A percentile compares a stretch with the other conserved stretches of the same genome.
phyloP scores from a whole-genome alignment of 2,329 filamentous ascomycete species.

The Aspergillus costaricaensis region DNA sequence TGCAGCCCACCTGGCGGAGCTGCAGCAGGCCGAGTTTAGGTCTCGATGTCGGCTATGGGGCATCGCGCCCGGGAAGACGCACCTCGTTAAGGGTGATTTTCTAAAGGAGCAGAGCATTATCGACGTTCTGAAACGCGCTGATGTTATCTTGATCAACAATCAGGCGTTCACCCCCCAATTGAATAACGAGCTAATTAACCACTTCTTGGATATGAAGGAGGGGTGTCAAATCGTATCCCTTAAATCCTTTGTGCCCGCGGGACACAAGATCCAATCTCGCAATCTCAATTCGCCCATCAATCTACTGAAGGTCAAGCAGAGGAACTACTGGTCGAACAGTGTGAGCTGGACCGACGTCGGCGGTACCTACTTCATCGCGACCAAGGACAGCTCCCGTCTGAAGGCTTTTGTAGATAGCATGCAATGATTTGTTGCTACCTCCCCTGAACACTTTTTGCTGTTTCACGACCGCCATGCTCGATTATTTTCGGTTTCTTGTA shows the following conservation, averaged over 20 bases:
- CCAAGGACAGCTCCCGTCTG: constrained; percentile 64
- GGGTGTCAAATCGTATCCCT: constrained; percentile 89
- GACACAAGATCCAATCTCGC: constrained; percentile 70
- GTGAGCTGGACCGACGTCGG: constrained; percentile 90
- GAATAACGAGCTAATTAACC: constrained; percentile 80
- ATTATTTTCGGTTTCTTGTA: constrained; percentile 3
- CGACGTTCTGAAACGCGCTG: constrained; percentile 74
- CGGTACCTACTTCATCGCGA: constrained; percentile 86
- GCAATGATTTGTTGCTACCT: constrained; percentile 21
- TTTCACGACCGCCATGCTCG: neutral
- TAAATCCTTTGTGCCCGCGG: constrained; percentile 83
- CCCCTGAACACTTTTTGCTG: neutral
- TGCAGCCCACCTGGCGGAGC: constrained; percentile 76
- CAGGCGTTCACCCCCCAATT: constrained; percentile 88
- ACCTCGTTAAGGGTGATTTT: constrained; percentile 82
- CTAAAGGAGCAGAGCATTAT: constrained; percentile 70
- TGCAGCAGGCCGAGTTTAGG: constrained; percentile 79
- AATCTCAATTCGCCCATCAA: constrained; percentile 81
- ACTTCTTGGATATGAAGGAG: constrained; percentile 90
- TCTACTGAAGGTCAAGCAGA: constrained; percentile 73
- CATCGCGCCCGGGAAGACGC: constrained; percentile 74
- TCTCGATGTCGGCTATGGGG: constrained; percentile 91
- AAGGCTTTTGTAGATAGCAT: constrained; percentile 50
- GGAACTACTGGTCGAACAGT: constrained; percentile 66
- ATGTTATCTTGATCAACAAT: constrained; percentile 98